These are phyloP conservation scores for Solanum tacnaense DNA, from an alignment of 257 asterid species.

Conservation along the genomic window DNA sequence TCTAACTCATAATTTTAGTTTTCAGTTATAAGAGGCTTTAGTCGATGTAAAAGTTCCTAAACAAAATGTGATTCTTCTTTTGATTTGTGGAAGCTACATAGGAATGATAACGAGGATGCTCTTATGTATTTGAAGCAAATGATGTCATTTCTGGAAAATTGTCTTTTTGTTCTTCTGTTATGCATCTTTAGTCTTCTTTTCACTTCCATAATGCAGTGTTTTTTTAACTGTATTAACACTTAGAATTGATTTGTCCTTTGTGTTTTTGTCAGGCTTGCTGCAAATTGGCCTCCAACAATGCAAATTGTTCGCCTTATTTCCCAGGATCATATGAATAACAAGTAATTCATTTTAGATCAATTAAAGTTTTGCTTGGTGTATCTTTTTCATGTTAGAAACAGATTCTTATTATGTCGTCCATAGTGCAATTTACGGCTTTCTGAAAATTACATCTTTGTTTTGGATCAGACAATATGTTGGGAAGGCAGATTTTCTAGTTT, in stretches of 20 bases:
- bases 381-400: not conserved
- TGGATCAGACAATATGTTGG: constrained; percentile 84
- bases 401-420: not conserved
- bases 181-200: not conserved
- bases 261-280: constrained; percentile 63
- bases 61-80: not conserved
- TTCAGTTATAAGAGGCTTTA: not conserved
- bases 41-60: not conserved
- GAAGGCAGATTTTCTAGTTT: constrained; percentile 92
- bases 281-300: constrained; percentile 95
- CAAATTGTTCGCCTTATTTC: constrained; percentile 96
- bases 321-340: constrained; percentile 99
- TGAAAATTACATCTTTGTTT: not conserved
- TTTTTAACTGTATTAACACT: not conserved
- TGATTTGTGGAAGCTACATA: not conserved
- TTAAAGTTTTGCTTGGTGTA: not conserved
- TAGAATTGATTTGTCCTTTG: not conserved
- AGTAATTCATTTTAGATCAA: constrained; percentile 34
- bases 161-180: not conserved
- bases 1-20: not conserved
- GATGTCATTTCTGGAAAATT: not conserved
- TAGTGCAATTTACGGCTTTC: not conserved
- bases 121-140: not conserved
- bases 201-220: not conserved
- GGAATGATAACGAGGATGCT: not conserved